Base-by-base conservation (phyloP, 2,329 filamentous ascomycete species). In the Xylariaceae sp. region DNA sequence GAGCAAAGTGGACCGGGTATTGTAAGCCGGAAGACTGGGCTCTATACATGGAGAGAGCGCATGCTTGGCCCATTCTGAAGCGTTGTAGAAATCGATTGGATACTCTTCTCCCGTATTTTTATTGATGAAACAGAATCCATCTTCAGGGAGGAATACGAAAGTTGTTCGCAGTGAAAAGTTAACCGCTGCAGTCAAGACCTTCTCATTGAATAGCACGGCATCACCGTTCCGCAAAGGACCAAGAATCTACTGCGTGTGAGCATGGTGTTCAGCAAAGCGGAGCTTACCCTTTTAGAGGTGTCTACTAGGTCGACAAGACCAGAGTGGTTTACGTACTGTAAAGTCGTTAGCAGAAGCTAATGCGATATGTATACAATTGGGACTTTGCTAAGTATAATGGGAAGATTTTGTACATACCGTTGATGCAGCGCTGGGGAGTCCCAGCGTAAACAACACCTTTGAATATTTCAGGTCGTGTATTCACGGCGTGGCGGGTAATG, bases 211-310 rank as follows among this genome's bases (percentile, higher is more conserved):
- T 1, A 95, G 74, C 1, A 96, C 89, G 15, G 90, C 87, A 58
- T 97, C 90, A n/a, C 90, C 90, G 54, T 95, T 91, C 28, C 90
- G 82, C 11, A 97, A 64, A 1, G 90, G 90, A 0, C 91, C 91
- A 3, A 96, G 74, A 38, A 95, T 19, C n/a, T n/a, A n/a, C n/a
- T n/a, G n/a, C n/a, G n/a, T n/a, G n/a, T n/a, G n/a, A n/a, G n/a
- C n/a, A n/a, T 13, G 29, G 11, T 30, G 29, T 50, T 33, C n/a
- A n/a, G n/a, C n/a, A n/a, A n/a, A n/a, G n/a, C n/a, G n/a, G n/a
- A n/a, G n/a, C n/a, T n/a, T n/a, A n/a, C n/a, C n/a, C n/a, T n/a
- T n/a, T n/a, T n/a, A n/a, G n/a, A n/a, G n/a, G n/a, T n/a, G n/a
- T n/a, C n/a, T n/a, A n/a, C n/a, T n/a, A n/a, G n/a, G n/a, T n/a